Evolutionary conservation across 176 grass and related monocot species (phyloP).

Genomic region (Tuctoria greenei): DNA sequence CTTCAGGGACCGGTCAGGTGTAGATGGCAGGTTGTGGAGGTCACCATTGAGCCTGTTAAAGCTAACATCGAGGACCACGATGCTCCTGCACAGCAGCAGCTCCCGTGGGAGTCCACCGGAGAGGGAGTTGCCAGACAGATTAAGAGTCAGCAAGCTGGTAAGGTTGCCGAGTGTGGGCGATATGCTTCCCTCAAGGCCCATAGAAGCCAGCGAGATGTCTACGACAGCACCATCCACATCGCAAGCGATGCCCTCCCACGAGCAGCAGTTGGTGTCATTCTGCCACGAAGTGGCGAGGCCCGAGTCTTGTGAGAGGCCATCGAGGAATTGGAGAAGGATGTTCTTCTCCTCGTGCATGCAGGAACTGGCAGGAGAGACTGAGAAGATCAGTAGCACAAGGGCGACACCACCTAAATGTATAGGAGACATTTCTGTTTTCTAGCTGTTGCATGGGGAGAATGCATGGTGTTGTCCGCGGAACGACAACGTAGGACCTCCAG

Average conservation of each 20-base stretch:
- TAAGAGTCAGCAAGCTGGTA: slow-evolving; percentile 16
- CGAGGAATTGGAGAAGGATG: slow-evolving; percentile 36
- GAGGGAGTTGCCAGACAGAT: slow-evolving; percentile 42
- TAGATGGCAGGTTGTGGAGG: slow-evolving; percentile 10
- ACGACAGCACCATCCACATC: not conserved
- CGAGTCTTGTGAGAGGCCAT: slow-evolving; percentile 8
- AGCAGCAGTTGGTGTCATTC: slow-evolving; percentile 39
- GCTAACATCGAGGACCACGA: slow-evolving; percentile 35
- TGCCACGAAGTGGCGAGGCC: slow-evolving; percentile 26
- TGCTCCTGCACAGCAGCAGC: slow-evolving; percentile 18
- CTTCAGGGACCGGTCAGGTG: not conserved
- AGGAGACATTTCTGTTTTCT: not conserved
- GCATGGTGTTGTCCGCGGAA: slow-evolving; percentile 17
- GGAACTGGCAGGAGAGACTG: slow-evolving; percentile 16
- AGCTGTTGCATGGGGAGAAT: not conserved
- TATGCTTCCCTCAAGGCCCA: slow-evolving; percentile 37
- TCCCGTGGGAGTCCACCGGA: slow-evolving; percentile 5
- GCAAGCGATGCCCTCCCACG: slow-evolving; percentile 44
- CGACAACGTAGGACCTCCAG: not conserved
- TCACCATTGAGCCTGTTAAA: slow-evolving; percentile 38
- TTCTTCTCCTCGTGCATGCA: slow-evolving; percentile 35
- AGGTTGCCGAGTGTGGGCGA: slow-evolving; percentile 45
- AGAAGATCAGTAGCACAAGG: not conserved
- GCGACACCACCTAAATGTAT: slow-evolving; percentile 12
- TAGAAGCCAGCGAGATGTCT: slow-evolving; percentile 23